phyloP scores from a whole-genome alignment of 1,284 basidiomycete genomes.

The Moesziomyces sp. region DNA sequence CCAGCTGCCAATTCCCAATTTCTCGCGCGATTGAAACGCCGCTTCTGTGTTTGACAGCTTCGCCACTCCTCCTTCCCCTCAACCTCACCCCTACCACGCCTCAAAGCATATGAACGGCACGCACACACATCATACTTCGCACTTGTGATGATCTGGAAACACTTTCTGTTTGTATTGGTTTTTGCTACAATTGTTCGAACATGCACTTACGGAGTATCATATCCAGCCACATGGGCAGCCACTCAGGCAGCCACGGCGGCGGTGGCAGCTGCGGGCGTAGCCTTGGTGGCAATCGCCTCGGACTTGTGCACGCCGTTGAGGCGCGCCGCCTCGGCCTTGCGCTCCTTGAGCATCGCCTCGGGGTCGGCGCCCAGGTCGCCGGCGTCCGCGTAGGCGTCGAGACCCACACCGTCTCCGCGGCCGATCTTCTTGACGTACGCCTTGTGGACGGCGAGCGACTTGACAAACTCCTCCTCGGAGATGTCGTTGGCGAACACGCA shows the following conservation, averaged over 20 bases:
- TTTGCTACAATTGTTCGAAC: slow-evolving; percentile 11
- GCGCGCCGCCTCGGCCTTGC: slow-evolving; percentile 37
- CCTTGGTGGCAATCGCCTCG: slow-evolving; percentile 4
- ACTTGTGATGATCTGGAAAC: neutral
- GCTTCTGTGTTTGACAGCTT: neutral
- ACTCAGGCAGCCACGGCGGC: slow-evolving; percentile 28
- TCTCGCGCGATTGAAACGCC: slow-evolving; percentile 24
- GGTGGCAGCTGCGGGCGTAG: slow-evolving; percentile 13
- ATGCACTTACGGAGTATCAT: neutral
- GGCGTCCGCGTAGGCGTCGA: slow-evolving; percentile 70
- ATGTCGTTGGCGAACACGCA: slow-evolving; percentile 71
- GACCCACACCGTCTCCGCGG: slow-evolving; percentile 67
- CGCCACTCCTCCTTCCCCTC: no score
- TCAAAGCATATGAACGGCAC: neutral
- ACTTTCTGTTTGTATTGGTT: neutral
- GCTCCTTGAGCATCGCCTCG: slow-evolving; percentile 57
- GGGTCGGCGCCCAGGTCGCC: slow-evolving; percentile 69
- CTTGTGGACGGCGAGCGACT: slow-evolving; percentile 69
- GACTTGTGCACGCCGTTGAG: slow-evolving; percentile 20
- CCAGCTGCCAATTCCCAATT: neutral
- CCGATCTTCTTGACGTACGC: slow-evolving; percentile 65
- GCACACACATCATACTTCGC: neutral
- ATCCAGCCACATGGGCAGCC: no score
- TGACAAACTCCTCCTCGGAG: slow-evolving; percentile 68
- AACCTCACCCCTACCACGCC: neutral